Conservation (phyloP, 257 asterid genomes). For the Plectranthus barbatus region DNA sequence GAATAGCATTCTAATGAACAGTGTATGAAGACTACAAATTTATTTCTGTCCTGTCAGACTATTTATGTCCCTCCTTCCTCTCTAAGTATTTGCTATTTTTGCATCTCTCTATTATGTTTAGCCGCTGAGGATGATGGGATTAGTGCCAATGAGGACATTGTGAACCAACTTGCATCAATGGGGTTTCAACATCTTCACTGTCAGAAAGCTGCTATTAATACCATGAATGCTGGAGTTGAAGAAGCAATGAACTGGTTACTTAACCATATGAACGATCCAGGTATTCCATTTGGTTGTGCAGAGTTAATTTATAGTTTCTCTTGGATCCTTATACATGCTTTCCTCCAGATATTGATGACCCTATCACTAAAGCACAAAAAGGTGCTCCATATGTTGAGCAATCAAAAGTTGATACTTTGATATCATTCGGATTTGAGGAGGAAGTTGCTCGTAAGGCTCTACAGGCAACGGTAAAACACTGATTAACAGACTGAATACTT, state of each 20-base stretch:
- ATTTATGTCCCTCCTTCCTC: not conserved
- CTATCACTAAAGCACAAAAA: conserved; percentile 41
- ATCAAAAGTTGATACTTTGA: conserved; percentile 57
- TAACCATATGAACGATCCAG: conserved; percentile 81
- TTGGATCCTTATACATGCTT: conserved; percentile 7
- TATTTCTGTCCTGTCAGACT: not conserved
- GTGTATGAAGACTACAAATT: not conserved
- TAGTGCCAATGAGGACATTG: conserved; percentile 58
- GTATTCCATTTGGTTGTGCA: conserved; percentile 29
- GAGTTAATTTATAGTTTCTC: not conserved
- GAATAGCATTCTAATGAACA: not conserved
- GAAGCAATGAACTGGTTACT: conserved; percentile 90
- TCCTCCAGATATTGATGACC: conserved; percentile 66
- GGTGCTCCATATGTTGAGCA: conserved; percentile 48
- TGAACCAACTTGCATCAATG: conserved; percentile 75
- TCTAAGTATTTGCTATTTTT: not conserved
- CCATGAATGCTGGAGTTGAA: conserved; percentile 77
- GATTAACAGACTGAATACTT: not conserved
- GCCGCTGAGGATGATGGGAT: conserved; percentile 36
- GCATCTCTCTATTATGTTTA: conserved; percentile 23
- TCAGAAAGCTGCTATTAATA: conserved; percentile 85
- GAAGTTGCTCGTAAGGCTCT: conserved; percentile 79
- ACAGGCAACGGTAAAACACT: conserved; percentile 59
- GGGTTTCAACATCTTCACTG: conserved; percentile 80
- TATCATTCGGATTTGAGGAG: conserved; percentile 85